Percentiles rank a stretch among this genome's conserved stretches.
phyloP scores from a whole-genome alignment of 768 basidiomycete species.

The Agrocybe pediades region DNA sequence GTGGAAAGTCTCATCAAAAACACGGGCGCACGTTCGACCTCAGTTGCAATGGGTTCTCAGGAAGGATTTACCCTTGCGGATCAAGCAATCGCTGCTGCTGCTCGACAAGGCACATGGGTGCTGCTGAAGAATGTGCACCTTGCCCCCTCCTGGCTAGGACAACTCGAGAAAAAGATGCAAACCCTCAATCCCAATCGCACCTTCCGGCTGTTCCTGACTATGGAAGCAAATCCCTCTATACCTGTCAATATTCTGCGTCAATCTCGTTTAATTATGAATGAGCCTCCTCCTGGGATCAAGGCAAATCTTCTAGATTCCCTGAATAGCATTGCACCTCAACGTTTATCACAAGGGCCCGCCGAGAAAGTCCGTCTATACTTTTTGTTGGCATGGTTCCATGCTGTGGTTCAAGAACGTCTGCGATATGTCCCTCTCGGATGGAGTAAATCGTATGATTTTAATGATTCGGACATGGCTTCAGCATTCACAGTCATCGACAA shows the following conservation, averaged over 20 bases:
- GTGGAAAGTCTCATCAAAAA: slow-evolving; percentile 87
- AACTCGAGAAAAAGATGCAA: slow-evolving; percentile 95
- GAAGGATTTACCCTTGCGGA: slow-evolving; percentile 97
- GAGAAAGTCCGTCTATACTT: slow-evolving; percentile 95
- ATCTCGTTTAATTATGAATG: slow-evolving; percentile 97
- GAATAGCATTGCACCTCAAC: slow-evolving; percentile 66
- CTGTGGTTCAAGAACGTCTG: slow-evolving; percentile 93
- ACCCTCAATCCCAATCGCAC: slow-evolving; percentile 85
- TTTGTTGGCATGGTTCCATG: slow-evolving; percentile 99
- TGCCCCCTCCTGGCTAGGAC: slow-evolving; percentile 93
- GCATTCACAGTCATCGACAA: slow-evolving; percentile 91
- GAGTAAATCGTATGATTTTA: slow-evolving; percentile 98
- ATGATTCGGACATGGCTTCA: slow-evolving; percentile 96
- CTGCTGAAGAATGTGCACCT: slow-evolving; percentile 97
- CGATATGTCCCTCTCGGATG: slow-evolving; percentile 96
- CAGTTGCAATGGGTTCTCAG: slow-evolving; percentile 97
- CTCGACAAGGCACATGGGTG: slow-evolving; percentile 94
- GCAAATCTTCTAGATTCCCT: slow-evolving; percentile 94
- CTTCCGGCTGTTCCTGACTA: slow-evolving; percentile 97
- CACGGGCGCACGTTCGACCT: slow-evolving; percentile 74
- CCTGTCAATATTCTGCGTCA: slow-evolving; percentile 96
- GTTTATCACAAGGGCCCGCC: slow-evolving; percentile 82
- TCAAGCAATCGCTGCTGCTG: slow-evolving; percentile 91
- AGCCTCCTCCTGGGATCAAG: slow-evolving; percentile 95
- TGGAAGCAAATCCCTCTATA: slow-evolving; percentile 95